phyloP scores from a whole-genome alignment of 306 rosid genomes.

The Rubus idaeus region DNA sequence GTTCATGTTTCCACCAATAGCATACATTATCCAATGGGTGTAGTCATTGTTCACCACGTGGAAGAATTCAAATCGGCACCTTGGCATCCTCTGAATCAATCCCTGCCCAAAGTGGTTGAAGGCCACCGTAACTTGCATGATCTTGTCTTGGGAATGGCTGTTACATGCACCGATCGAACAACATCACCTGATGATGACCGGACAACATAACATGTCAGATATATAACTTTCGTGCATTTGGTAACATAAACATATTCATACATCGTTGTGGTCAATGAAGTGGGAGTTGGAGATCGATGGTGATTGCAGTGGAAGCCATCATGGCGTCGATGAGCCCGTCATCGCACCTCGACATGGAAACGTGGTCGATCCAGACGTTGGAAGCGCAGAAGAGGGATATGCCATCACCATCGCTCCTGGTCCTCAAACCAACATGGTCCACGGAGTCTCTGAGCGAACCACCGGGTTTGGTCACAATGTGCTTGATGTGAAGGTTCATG shows the following conservation, averaged over 20 bases:
- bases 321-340: slow-evolving; percentile 78
- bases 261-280: slow-evolving; percentile 74
- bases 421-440: slow-evolving; percentile 52
- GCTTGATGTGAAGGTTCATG: slow-evolving; percentile 49
- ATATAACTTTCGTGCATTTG: neutral
- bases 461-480: slow-evolving; percentile 38
- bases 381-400: slow-evolving; percentile 73
- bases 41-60: slow-evolving; percentile 78
- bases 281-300: slow-evolving; percentile 83
- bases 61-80: slow-evolving; percentile 63
- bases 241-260: neutral
- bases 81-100: slow-evolving; percentile 76
- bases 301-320: slow-evolving; percentile 77
- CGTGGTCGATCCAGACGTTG: slow-evolving; percentile 79
- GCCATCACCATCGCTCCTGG: slow-evolving; percentile 74
- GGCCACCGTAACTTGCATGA: slow-evolving; percentile 77
- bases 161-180: slow-evolving; percentile 71
- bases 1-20: slow-evolving; percentile 72
- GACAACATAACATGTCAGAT: neutral
- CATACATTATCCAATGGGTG: slow-evolving; percentile 86
- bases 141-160: slow-evolving; percentile 29
- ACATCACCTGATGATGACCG: slow-evolving; percentile 54
- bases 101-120: slow-evolving; percentile 83
- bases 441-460: slow-evolving; percentile 54
- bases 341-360: slow-evolving; percentile 53